These are phyloP conservation scores for Begonia fuchsioides DNA, from an alignment of 306 rosid species.

Conservation along the genomic window DNA sequence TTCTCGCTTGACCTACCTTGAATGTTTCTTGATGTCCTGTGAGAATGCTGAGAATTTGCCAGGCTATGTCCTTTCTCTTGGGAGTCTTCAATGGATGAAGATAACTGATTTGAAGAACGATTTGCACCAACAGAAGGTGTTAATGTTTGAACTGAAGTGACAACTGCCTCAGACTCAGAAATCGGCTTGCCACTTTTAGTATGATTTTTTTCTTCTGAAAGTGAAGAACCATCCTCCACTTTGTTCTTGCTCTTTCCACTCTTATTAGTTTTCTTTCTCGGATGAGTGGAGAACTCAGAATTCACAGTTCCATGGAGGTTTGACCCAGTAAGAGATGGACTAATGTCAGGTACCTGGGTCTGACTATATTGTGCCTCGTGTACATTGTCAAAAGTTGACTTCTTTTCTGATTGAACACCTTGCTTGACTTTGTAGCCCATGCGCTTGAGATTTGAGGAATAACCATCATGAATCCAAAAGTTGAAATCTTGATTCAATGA, in stretches of 20 bases:
- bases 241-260: conserved; percentile 52
- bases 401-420: conserved; percentile 25
- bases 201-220: conserved; percentile 29
- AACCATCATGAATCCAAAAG: conserved; percentile 21
- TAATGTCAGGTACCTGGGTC: conserved; percentile 14
- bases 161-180: conserved; percentile 34
- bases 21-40: conserved; percentile 46
- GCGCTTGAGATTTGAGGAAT: conserved; percentile 46
- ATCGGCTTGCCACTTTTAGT: conserved; percentile 32
- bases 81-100: conserved; percentile 37
- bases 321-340: conserved; percentile 26
- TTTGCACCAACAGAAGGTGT: conserved; percentile 29
- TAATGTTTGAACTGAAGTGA: conserved; percentile 24
- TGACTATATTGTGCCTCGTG: conserved; percentile 23
- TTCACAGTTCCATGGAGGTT: conserved; percentile 19
- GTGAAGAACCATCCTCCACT: conserved; percentile 28
- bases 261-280: conserved; percentile 54
- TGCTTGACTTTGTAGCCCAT: conserved; percentile 50
- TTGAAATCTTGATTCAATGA: conserved; percentile 34
- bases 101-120: conserved; percentile 33
- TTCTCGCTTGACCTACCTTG: conserved; percentile 53
- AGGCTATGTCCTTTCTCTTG: conserved; percentile 43
- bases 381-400: conserved; percentile 8
- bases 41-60: conserved; percentile 66
- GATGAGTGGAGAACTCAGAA: conserved; percentile 32